Evolutionary conservation across 805 yeast genomes (phyloP).

Genomic region (Nakazawaea populi): DNA sequence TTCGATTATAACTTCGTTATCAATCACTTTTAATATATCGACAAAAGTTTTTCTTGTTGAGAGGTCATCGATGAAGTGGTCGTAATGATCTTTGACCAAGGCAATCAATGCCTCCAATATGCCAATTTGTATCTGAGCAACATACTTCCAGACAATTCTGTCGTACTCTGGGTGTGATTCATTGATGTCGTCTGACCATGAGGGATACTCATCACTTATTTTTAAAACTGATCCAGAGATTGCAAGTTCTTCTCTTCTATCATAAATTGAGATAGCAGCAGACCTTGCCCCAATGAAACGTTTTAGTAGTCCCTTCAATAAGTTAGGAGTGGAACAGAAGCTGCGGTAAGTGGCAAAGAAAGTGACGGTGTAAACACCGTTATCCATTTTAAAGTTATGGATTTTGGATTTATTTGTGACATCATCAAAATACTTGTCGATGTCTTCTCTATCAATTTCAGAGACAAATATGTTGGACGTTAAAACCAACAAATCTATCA

Average conservation of each 20-base stretch:
- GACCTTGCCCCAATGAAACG: conserved; percentile 59
- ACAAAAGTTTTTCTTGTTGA: conserved; percentile 53
- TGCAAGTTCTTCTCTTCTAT: conserved; percentile 8
- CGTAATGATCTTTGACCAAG: conserved; percentile 66
- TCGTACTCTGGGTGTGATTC: conserved; percentile 24
- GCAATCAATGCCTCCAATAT: conserved; percentile 70
- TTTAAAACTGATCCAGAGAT: neutral
- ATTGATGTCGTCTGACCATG: conserved; percentile 42
- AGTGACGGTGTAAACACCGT: conserved; percentile 56
- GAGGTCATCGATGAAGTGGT: conserved; percentile 68
- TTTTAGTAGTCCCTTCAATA: conserved; percentile 45
- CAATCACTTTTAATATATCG: conserved; percentile 60
- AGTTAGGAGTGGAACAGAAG: conserved; percentile 50
- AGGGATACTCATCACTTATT: conserved; percentile 30
- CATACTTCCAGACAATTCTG: conserved; percentile 56
- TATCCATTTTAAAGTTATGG: conserved; percentile 46
- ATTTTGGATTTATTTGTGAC: conserved; percentile 15
- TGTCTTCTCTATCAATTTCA: conserved; percentile 34
- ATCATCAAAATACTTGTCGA: conserved; percentile 31
- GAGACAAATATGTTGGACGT: conserved; percentile 56
- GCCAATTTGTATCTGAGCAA: conserved; percentile 77
- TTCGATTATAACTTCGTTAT: conserved; percentile 51
- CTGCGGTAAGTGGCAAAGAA: conserved; percentile 67
- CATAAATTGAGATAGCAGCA: conserved; percentile 50
- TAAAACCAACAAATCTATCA: conserved; percentile 73